Evolutionary conservation across 192 early-diverging fungal species (phyloP), one percentile per base, ranked within the genome.

Genomic region (Dissophora ornata): DNA sequence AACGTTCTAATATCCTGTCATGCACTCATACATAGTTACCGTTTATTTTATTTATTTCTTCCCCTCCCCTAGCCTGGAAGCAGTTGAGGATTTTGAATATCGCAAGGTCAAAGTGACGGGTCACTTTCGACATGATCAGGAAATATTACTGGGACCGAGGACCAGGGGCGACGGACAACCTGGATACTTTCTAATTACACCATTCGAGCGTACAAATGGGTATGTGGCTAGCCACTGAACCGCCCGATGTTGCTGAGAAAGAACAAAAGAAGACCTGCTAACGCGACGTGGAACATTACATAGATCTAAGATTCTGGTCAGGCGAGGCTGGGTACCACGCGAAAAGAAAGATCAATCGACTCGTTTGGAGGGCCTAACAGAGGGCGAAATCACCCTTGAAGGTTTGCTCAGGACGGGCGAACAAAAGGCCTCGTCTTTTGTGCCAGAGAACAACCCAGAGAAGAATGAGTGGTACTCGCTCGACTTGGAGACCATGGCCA

Each of bases 241-340:
- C n/a, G n/a, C n/a, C n/a, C n/a, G n/a, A n/a, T n/a, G n/a, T n/a
- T n/a, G n/a, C n/a, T n/a, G n/a, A n/a, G n/a, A n/a, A n/a, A n/a
- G n/a, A n/a, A n/a, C n/a, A n/a, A n/a, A n/a, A n/a, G n/a, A n/a
- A n/a, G n/a, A n/a, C n/a, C n/a, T n/a, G n/a, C n/a, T n/a, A n/a
- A n/a, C n/a, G n/a, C n/a, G n/a, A n/a, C n/a, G n/a, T n/a, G n/a
- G n/a, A n/a, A n/a, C n/a, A n/a, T n/a, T n/a, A n/a, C n/a, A 65
- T 87, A 74, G 83, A 62, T 86, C 87, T 15, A 87, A 86, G 16
- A 85, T 96, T 12, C 81, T 97, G 36, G 88, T 97, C 16, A 92
- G 94, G 70, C 88, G 96, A 33, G 96, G 96, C 12, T 97, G 96
- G 95, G 90, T 97, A 21, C 83, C 90, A 13, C 82, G 86, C 21